These are phyloP conservation scores for Cordyceps javanica DNA, from an alignment of 2,329 filamentous ascomycete species.

Conservation along the genomic window DNA sequence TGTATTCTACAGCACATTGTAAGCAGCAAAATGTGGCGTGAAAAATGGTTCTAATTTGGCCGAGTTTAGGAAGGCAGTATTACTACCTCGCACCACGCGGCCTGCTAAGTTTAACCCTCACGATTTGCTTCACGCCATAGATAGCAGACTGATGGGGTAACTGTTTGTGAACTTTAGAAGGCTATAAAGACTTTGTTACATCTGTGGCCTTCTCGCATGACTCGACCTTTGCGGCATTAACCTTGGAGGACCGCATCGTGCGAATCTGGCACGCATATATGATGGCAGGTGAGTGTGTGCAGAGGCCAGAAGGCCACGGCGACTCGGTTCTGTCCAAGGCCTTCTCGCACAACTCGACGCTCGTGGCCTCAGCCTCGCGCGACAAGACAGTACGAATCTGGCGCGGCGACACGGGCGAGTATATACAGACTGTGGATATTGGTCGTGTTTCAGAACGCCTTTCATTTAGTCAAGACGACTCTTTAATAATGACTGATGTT, in stretches of 20 bases:
- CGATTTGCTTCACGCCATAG: too few species aligned
- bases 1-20: too few species aligned
- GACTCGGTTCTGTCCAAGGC: not conserved
- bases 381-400: not conserved
- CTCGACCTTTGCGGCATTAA: not conserved
- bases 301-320: not conserved
- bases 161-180: not conserved
- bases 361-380: not conserved
- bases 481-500: not conserved
- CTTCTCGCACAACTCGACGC: not conserved
- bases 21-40: too few species aligned
- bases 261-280: not conserved
- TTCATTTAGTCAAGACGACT: not conserved
- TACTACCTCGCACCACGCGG: too few species aligned
- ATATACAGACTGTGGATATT: not conserved
- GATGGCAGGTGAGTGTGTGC: not conserved
- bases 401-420: not conserved
- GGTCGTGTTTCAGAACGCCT: not conserved
- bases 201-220: not conserved
- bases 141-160: too few species aligned
- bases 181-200: not conserved
- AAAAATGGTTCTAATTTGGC: too few species aligned
- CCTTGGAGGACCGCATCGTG: not conserved
- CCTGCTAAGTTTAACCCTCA: too few species aligned
- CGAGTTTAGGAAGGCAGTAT: too few species aligned